Evolutionary conservation across 2,329 filamentous ascomycete species (phyloP), one percentile per base, ranked within the genome.

Genomic region (Neofusicoccum umdonicola): DNA sequence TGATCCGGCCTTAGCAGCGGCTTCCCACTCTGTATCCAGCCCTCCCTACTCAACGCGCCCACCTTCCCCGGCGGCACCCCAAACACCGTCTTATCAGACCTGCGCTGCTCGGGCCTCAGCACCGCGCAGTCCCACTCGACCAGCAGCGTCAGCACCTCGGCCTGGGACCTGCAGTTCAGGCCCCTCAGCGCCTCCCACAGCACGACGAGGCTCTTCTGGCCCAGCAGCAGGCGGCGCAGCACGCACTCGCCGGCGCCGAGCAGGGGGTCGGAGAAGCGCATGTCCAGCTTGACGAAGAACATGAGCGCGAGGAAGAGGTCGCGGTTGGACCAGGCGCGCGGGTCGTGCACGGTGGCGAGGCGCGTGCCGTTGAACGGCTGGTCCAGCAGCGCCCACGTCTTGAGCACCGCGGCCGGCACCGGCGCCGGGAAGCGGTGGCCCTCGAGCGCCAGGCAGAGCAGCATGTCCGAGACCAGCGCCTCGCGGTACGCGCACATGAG

Each of bases 341-440:
- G 61, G 72, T 86, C 86, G 35, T 79, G 79, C 4, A 92, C 74
- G 5, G 89, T 78, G 1, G 78, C 79, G 5, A 82, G 75, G 0
- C 91, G 86, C 13, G 83, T 78, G 0, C 68, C 70, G 57, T 82
- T 88, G 13, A 85, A 87, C 0, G 85, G 78, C 3, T 88, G 78
- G 70, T 93, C 90, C 80, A 92, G 87, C 39, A 91, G 71, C 60
- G 90, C 82, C 92, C 92, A 95, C 17, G 92, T 79, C 71, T 90
- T 90, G 70, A 71, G 71, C 27, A 78, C 27, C 78, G 66, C 85
- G 82, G 41, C 82, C 81, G 44, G 80, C 78, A 68, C 89, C 79
- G 15, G n/a, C 8, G 15, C 31, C 0, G 74, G 74, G 1, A 77
- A 67, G 0, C 70, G 65, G 82, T 77, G 3, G 87, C 81, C 84